Conservation (phyloP, 257 asterid genomes). For the Haberlea rhodopensis region DNA sequence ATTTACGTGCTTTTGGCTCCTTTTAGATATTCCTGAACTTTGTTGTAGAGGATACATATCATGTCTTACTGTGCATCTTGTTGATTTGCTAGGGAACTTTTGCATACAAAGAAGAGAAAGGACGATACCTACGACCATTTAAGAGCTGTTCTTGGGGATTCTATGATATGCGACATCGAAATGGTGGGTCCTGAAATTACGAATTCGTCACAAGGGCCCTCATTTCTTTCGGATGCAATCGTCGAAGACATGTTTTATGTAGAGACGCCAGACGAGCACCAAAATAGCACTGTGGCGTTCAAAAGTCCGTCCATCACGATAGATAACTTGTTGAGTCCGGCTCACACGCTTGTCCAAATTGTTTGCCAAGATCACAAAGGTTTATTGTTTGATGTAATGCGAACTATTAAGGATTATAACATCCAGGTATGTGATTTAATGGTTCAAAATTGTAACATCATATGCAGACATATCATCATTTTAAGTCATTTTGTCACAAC, state of each 20-base stretch:
- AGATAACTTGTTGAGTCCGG: slow-evolving; percentile 66
- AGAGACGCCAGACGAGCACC: not conserved
- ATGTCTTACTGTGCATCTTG: not conserved
- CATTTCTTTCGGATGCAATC: slow-evolving; percentile 51
- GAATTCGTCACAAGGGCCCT: slow-evolving; percentile 37
- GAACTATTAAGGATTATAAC: slow-evolving; percentile 65
- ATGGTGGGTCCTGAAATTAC: slow-evolving; percentile 51
- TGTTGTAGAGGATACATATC: not conserved
- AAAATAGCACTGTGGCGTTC: not conserved
- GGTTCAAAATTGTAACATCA: no score
- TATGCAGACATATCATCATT: no score
- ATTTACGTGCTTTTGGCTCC: not conserved
- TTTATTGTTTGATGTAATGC: slow-evolving; percentile 69
- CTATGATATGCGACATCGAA: slow-evolving; percentile 70
- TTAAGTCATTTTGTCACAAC: no score
- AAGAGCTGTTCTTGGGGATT: slow-evolving; percentile 46
- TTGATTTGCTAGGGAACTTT: slow-evolving; percentile 48
- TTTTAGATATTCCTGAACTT: not conserved
- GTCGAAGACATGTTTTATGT: slow-evolving; percentile 40
- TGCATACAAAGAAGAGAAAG: slow-evolving; percentile 50
- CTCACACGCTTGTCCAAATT: slow-evolving; percentile 62
- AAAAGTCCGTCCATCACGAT: slow-evolving; percentile 32
- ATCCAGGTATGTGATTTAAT: slow-evolving; percentile 49
- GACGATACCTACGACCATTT: slow-evolving; percentile 44
- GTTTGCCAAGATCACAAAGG: slow-evolving; percentile 72